A percentile compares a stretch with the other conserved stretches of the same genome.
Conservation (phyloP, 306 rosid genomes). For the Begonia masoniana region DNA sequence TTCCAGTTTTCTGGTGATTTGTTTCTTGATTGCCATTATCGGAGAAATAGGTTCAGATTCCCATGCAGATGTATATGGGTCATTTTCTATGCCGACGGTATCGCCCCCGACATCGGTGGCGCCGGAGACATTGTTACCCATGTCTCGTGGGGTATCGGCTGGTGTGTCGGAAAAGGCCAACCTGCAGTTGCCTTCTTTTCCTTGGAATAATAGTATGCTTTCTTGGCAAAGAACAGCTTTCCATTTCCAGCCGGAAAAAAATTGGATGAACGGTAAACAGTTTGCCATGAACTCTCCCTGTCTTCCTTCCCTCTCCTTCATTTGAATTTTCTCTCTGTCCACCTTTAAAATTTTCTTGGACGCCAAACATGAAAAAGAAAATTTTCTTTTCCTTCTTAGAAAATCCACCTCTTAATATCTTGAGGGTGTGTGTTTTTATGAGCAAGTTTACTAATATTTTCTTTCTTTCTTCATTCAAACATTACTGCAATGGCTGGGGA, state of each 20-base stretch:
- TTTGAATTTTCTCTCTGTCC: not conserved
- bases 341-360: too few species aligned
- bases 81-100: not conserved
- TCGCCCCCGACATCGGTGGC: constrained; percentile 6
- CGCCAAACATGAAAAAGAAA: too few species aligned
- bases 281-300: too few species aligned
- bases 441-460: too few species aligned
- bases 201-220: constrained; percentile 65
- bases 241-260: constrained; percentile 82
- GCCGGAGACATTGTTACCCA: not conserved
- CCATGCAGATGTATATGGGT: not conserved
- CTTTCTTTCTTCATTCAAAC: too few species aligned
- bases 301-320: not conserved
- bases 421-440: too few species aligned
- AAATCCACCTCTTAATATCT: too few species aligned
- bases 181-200: constrained; percentile 15
- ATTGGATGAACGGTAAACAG: constrained; percentile 84
- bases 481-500: too few species aligned
- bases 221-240: constrained; percentile 88
- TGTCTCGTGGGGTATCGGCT: constrained; percentile 39
- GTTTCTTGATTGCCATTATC: constrained; percentile 21
- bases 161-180: constrained; percentile 72
- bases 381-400: too few species aligned
- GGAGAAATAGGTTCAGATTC: constrained; percentile 2
- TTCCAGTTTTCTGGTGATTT: constrained; percentile 28